Base-by-base conservation (phyloP, 345 rosid genomes). In the Melastoma malabathricum region DNA sequence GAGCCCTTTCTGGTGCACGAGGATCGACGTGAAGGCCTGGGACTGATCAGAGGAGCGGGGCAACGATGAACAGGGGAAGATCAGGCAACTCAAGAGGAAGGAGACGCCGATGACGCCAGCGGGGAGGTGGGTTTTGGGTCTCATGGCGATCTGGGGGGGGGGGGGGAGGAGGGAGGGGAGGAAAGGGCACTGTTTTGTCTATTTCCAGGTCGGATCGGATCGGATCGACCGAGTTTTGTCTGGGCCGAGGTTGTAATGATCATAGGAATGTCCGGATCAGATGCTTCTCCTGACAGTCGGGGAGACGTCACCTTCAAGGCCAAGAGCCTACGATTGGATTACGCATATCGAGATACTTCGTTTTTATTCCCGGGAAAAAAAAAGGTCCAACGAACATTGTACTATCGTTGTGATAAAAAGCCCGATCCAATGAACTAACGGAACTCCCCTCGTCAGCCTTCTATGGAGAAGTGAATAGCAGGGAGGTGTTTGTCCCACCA, bases 401-500 rank as follows among this genome's bases (percentile, higher is more conserved):
- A 43, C 0, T 14, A 43, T 10, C 39, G 57, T 27, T 14, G 0
- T 22, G 2, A 22, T 22, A 22, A 22, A 22, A 22, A 4, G 2
- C 25, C 25, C 25, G 25, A 22, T 4, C 25, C 25, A 22, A 22
- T 22, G 25, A 22, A 22, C 25, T 22, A 22, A 22, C 25, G 25
- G 2, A 22, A 22, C 25, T 22, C 25, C 25, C 25, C 18, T 18
- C 57, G 15, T 1, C 12, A 50, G 15, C 18, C 14, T 16, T 29
- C 41, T 60, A 61, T 8, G 55, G 54, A 47, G 82, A 17, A 3
- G 79, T 43, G 67, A 92, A 72, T 47, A 92, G 71, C 54, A 83
- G 72, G 50, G 88, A 87, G 22, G 95, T 86, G 62, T 92, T 87
- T 31, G 97, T 83, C 57, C 97, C 98, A 55, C 98, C 95, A 60